A percentile compares a stretch with the other conserved stretches of the same genome.
Conservation (phyloP, 768 basidiomycete genomes). For the Macrolepiota albuminosa region DNA sequence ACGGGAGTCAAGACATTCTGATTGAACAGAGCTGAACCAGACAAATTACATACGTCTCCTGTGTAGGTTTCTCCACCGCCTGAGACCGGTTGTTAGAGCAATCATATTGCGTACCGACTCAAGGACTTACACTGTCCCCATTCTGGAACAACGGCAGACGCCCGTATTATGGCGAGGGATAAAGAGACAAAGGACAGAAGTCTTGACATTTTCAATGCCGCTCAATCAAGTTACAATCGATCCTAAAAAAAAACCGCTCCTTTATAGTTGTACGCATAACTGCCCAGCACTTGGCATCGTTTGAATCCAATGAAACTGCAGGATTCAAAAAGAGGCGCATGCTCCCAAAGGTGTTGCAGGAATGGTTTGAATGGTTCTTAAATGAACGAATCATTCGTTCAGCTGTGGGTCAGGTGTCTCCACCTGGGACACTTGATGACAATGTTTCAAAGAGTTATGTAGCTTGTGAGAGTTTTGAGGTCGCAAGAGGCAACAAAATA, state of each 20-base stretch:
- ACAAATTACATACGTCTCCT: background rate
- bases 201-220: background rate
- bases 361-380: background rate
- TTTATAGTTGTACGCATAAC: background rate
- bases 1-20: too few species aligned
- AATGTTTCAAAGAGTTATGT: background rate
- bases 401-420: background rate
- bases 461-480: background rate
- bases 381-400: background rate
- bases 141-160: background rate
- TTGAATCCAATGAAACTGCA: background rate
- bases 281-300: background rate
- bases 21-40: background rate
- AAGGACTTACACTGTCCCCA: constrained; percentile 1
- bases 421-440: background rate
- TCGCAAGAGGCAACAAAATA: background rate
- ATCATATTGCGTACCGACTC: background rate
- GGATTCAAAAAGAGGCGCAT: background rate
- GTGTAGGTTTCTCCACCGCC: background rate
- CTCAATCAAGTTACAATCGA: background rate
- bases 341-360: background rate
- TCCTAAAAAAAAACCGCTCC: background rate
- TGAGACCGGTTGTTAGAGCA: background rate
- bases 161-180: background rate
- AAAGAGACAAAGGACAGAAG: background rate